These are phyloP conservation scores for Daldinia sp. DNA, from an alignment of 2,329 filamentous ascomycete species.

Conservation along the genomic window DNA sequence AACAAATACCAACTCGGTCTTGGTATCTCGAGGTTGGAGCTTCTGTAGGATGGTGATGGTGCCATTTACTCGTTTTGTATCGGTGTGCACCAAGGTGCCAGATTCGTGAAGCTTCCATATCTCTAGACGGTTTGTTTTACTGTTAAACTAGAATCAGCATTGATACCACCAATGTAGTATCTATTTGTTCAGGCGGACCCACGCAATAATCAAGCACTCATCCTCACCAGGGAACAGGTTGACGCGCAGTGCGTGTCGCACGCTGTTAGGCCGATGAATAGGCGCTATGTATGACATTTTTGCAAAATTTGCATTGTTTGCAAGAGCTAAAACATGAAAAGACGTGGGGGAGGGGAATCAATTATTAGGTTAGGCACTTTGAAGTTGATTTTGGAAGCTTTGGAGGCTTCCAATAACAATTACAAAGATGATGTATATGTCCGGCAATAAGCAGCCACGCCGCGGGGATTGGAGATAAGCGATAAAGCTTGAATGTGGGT, in stretches of 20 bases:
- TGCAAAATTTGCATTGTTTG: constrained; percentile 42
- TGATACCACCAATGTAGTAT: constrained; percentile 5
- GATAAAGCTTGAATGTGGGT: constrained; percentile 17
- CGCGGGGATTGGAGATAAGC: constrained; percentile 37
- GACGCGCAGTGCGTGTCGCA: constrained; percentile 85
- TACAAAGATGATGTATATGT: constrained; percentile 34
- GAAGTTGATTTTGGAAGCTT: constrained; percentile 5
- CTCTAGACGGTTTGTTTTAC: constrained; percentile 86
- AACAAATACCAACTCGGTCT: constrained; percentile 87
- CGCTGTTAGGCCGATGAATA: constrained; percentile 90
- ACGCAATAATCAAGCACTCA: constrained; percentile 89
- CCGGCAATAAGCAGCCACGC: constrained; percentile 39
- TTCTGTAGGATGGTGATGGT: constrained; percentile 86
- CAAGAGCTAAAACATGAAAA: background rate
- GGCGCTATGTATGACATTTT: constrained; percentile 93
- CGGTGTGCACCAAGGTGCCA: constrained; percentile 63
- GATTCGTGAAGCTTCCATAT: constrained; percentile 78
- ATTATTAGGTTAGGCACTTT: too few species aligned
- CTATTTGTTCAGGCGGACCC: constrained; percentile 51
- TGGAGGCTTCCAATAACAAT: too few species aligned
- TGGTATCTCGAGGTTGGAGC: constrained; percentile 76
- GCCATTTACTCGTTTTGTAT: constrained; percentile 80
- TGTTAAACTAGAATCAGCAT: constrained; percentile 53
- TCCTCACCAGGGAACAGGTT: constrained; percentile 77
- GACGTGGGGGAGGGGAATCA: too few species aligned